These are phyloP conservation scores for Eucalyptus caleyi DNA, from an alignment of 345 rosid species.

Conservation along the genomic window DNA sequence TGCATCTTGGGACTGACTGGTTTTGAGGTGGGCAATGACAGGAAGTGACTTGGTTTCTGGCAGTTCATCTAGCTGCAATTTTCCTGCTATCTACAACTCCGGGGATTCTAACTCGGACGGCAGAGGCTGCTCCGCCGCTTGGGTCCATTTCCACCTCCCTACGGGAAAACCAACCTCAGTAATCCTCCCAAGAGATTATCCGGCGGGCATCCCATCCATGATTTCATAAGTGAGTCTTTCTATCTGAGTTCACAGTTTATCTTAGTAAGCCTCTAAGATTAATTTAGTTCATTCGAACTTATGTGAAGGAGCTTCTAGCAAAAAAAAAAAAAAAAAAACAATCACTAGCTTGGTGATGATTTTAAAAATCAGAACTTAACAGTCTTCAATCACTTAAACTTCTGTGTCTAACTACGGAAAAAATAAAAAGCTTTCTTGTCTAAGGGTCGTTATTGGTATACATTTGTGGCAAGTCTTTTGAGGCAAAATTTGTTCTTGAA, in stretches of 20 bases:
- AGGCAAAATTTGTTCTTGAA: not conserved
- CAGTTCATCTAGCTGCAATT: not conserved
- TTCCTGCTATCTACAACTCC: slow-evolving; percentile 22
- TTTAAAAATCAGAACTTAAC: not conserved
- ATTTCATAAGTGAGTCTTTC: slow-evolving; percentile 35
- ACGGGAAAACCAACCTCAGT: slow-evolving; percentile 41
- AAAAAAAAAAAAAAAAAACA: not conserved
- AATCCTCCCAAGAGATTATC: slow-evolving; percentile 46
- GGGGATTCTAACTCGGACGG: slow-evolving; percentile 86
- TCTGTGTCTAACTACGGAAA: not conserved
- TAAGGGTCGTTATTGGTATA: not conserved
- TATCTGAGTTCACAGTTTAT: not conserved
- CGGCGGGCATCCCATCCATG: slow-evolving; percentile 61
- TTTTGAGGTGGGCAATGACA: not conserved
- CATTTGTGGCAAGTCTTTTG: not conserved
- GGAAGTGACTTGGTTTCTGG: not conserved
- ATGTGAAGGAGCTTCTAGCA: not conserved
- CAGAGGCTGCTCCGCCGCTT: slow-evolving; percentile 39
- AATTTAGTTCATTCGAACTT: not conserved
- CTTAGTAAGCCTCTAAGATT: not conserved
- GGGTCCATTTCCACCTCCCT: slow-evolving; percentile 19
- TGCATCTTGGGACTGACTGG: not conserved
- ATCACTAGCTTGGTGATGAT: not conserved
- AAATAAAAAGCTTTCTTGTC: not conserved
- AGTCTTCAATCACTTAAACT: not conserved